Base-by-base conservation (phyloP, 208 protist species). In the Trypanosoma melophagium region DNA sequence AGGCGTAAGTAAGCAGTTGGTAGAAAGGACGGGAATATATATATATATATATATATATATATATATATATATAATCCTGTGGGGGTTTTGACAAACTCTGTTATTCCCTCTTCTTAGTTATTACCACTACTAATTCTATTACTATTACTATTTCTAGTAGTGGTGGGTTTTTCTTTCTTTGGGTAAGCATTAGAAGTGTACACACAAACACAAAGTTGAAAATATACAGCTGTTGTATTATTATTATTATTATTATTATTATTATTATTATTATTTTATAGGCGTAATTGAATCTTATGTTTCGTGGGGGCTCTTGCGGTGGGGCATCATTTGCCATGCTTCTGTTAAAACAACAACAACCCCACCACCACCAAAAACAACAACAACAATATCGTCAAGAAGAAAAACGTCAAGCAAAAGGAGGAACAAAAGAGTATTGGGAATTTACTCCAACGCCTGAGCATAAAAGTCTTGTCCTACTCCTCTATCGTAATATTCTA, bases 401-500 rank as follows among this genome's bases (percentile, higher is more conserved):
- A 68, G 25, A 53, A 22, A 54, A 71, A 42, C 71, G 56, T 9
- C 19, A 74, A 28, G 47, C 67, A 8, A 58, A 79, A 22, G 50
- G 0, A 22, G 72, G 71, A n/a, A 0, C 0, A 58, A 67, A 65
- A 2, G 88, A 86, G 35, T 69, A 22, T 13, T 94, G 88, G 88
- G 84, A 94, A 66, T 93, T 83, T 61, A 78, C 28, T 42, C 84
- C 85, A 10, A 85, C 80, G 4, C 71, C 74, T 12, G 86, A 94
- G 62, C 87, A 93, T 78, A 81, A 80, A 24, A 80, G 83, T 5
- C 84, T 96, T 47, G 87, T 94, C 19, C 62, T 93, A 52, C 69
- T 92, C 53, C 76, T 93, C 14, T 95, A 92, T 64, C 83, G 91
- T 17, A 88, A 94, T 60, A 79, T 92, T 28, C 49, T 94, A 41